Base-by-base conservation (phyloP, 441 rosid species). In the Croton setiger region DNA sequence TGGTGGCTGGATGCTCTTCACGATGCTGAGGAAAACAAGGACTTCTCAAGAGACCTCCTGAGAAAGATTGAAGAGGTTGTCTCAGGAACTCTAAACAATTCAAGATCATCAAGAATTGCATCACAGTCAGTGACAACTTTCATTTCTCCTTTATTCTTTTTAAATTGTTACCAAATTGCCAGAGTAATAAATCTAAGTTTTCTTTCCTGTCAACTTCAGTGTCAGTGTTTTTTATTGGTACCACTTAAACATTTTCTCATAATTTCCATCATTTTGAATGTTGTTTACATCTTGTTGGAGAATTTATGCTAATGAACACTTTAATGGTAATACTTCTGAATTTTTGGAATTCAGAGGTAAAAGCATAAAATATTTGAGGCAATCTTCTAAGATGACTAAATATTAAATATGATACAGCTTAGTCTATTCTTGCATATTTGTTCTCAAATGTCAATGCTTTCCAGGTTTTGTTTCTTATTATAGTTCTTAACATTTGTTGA, bases 1-100 rank as follows among this genome's bases (percentile, higher is more conserved):
- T 94, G 99, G 99, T 94, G 99, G 99, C 79, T 92, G 80, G 91
- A 92, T 78, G 91, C 87, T 62, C 88, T 94, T 70, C 74, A 84
- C 79, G 79, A 79, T 75, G 80, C 84, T 57, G 98, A 90, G 80
- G 80, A 79, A 76, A 84, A 83, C 75, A 80, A 80, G 70, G 98
- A 88, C 55, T 78, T 82, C 57, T 78, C 85, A 53, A 75, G 70
- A 43, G 99, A 90, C 78, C 79, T 94, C 80, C 85, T 86, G 17
- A 86, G 89, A 84, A 94, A 88, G 84, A 84, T 88, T 78, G 91
- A 91, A 78, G 98, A 94, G 75, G 88, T 90, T 66, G 85, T 90
- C 80, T 77, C 85, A 64, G 89, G 88, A 80, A 77, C 78, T 75
- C 75, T 81, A 64, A 84, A 84, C 76, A 86, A 82, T 75, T 84